Base-by-base conservation (phyloP, 164 flowering plant genomes). In the Brasenia schreberi region DNA sequence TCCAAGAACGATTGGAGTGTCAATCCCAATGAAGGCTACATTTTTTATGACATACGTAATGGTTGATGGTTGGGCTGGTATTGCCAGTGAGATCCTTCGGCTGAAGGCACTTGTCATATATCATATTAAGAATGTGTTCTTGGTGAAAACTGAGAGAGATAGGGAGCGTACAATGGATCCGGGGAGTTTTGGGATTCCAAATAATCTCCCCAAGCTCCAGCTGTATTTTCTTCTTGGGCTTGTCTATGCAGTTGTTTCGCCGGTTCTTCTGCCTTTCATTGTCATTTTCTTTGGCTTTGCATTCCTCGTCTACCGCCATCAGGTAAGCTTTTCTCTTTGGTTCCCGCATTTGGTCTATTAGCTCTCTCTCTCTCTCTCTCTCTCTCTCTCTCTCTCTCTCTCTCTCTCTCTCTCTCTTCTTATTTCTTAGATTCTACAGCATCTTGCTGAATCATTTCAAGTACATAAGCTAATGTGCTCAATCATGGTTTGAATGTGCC, bases 61-160 rank as follows among this genome's bases (percentile, higher is more conserved):
- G 99, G 83, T 92, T 68, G 97, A 92, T 71, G 99, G 99, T 5
- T 94, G 99, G 99, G 96, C 99, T 45, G 99, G 93, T 27, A 84
- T 94, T 69, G 99, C 99, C 43, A 67, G 88, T 66, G 97, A 94
- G 83, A 94, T 94, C 69, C 92, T 94, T 60, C 79, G 96, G 18
- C 70, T 91, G 69, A 90, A 85, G 75, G 88, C 90, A 33, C 72
- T 94, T 65, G 84, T 94, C 19, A 87, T 89, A 67, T 94, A 70
- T 72, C 97, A 94, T 71, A 82, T 94, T 5, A 91, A 88, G 74
- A 91, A 89, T 80, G 76, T 86, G 84, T 92, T 94, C 73, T 12
- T 94, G 66, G 99, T 92, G 67, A 91, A 91, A 79, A 94, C 97
- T 11, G 96, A 91, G 64, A 77, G 93, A 77, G 99, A 94, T 69